Percentiles rank a stretch among this genome's conserved stretches.
Evolutionary conservation across 1,139 yeast genomes (phyloP).

Genomic region (Eremothecium sinecaudum): DNA sequence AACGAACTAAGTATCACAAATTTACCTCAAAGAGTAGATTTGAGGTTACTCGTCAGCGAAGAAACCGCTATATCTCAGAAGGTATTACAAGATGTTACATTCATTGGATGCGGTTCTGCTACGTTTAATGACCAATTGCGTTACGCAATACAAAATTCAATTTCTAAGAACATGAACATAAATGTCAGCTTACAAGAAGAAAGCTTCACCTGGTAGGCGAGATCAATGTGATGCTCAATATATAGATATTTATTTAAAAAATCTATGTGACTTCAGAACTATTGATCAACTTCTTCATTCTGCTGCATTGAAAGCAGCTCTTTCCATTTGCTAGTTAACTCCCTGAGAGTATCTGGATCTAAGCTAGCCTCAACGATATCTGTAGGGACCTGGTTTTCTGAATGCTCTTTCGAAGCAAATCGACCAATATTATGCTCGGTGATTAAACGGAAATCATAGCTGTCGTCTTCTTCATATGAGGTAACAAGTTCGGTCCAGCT

Average conservation of each 20-base stretch:
- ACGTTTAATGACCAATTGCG: slow-evolving; percentile 35
- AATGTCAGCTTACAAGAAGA: slow-evolving; percentile 38
- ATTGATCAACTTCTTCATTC: slow-evolving; percentile 18
- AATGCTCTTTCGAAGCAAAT: slow-evolving; percentile 70
- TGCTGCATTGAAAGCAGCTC: slow-evolving; percentile 31
- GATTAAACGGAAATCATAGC: slow-evolving; percentile 56
- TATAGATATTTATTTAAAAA: background rate
- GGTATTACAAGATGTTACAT: slow-evolving; percentile 15
- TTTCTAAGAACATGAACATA: slow-evolving; percentile 22
- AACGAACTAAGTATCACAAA: slow-evolving; percentile 8
- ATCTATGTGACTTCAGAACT: no score
- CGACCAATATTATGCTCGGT: slow-evolving; percentile 58
- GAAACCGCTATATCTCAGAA: slow-evolving; percentile 28
- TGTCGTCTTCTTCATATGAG: slow-evolving; percentile 26
- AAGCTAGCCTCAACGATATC: slow-evolving; percentile 81
- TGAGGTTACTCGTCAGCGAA: slow-evolving; percentile 31
- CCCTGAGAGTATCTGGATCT: slow-evolving; percentile 55
- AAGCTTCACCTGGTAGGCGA: slow-evolving; percentile 34
- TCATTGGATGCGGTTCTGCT: slow-evolving; percentile 40
- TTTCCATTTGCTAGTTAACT: slow-evolving; percentile 54
- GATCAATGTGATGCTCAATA: background rate
- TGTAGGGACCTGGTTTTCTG: slow-evolving; percentile 84
- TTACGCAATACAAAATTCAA: slow-evolving; percentile 24
- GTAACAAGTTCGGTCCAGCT: slow-evolving; percentile 69
- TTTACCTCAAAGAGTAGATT: slow-evolving; percentile 37